A percentile compares a stretch with the other conserved stretches of the same genome.
Conservation (phyloP, 495 filamentous ascomycete species). For the Annulohypoxylon stygium region DNA sequence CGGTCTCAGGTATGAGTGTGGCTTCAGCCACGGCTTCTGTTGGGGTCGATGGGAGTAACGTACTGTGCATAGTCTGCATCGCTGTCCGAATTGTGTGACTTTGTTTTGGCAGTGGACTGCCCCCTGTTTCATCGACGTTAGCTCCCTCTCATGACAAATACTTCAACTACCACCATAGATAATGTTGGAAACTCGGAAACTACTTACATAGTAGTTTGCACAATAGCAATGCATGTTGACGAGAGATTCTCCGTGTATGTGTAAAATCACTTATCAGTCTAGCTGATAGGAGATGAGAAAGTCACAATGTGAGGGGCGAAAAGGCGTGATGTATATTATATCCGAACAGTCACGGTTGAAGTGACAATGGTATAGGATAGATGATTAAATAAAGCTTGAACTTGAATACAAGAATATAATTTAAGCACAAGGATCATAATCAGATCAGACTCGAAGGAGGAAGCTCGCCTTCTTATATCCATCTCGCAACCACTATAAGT, state of each 20-base stretch:
- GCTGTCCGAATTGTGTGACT: conserved; percentile 59
- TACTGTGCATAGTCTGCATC: conserved; percentile 61
- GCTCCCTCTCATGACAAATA: background rate
- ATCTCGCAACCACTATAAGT: background rate
- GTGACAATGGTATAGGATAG: background rate
- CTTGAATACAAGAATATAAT: background rate
- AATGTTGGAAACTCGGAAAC: background rate
- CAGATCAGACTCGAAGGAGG: background rate
- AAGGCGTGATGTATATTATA: background rate
- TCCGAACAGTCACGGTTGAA: background rate
- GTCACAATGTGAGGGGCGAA: background rate
- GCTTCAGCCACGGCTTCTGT: background rate
- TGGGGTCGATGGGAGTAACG: conserved; percentile 22
- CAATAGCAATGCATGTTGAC: conserved; percentile 62
- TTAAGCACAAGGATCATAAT: background rate
- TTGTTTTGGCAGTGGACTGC: conserved; percentile 61
- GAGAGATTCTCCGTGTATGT: background rate
- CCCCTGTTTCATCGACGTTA: conserved; percentile 50
- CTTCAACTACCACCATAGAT: background rate
- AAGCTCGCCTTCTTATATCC: conserved; percentile 21
- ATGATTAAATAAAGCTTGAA: background rate
- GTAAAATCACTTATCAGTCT: background rate
- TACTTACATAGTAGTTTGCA: conserved; percentile 66
- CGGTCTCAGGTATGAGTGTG: background rate
- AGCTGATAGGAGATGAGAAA: background rate